These are phyloP conservation scores for Xerocomus brunneocitrinus DNA, from an alignment of 768 basidiomycete species.

Conservation along the genomic window DNA sequence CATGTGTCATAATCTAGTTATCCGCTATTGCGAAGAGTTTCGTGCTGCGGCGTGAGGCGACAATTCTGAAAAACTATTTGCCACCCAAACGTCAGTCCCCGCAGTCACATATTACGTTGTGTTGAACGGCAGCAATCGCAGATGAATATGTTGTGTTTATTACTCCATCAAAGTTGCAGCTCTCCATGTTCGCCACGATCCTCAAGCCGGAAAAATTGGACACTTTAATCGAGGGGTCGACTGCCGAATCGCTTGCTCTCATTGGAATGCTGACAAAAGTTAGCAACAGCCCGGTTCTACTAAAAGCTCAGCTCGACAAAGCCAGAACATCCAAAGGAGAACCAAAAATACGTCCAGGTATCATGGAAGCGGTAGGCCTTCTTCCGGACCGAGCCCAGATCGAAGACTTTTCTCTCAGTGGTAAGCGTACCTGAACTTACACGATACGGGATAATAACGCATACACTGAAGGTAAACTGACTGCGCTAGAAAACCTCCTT, in stretches of 20 bases:
- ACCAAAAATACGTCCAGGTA: slow-evolving; percentile 41
- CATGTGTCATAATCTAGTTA: slow-evolving; percentile 42
- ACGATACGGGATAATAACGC: slow-evolving; percentile 1
- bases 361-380: slow-evolving; percentile 57
- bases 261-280: slow-evolving; percentile 84
- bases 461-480: slow-evolving; percentile 60
- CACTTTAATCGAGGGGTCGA: slow-evolving; percentile 62
- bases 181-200: slow-evolving; percentile 72
- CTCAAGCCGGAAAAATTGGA: slow-evolving; percentile 69
- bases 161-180: slow-evolving; percentile 78
- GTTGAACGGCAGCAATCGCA: slow-evolving; percentile 27
- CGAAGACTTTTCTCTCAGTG: slow-evolving; percentile 76
- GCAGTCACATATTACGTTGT: not conserved
- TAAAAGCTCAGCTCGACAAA: slow-evolving; percentile 74
- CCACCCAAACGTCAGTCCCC: slow-evolving; percentile 79
- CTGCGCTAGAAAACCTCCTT: slow-evolving; percentile 62
- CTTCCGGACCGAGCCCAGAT: slow-evolving; percentile 56
- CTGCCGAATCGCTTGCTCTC: slow-evolving; percentile 72
- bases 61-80: slow-evolving; percentile 73
- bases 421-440: slow-evolving; percentile 39
- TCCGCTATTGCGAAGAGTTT: slow-evolving; percentile 76
- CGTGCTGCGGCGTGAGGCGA: slow-evolving; percentile 84
- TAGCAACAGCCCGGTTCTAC: slow-evolving; percentile 85
- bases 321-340: slow-evolving; percentile 42
- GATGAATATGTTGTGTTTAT: slow-evolving; percentile 99